These are phyloP conservation scores for Paspalum notatum DNA, from an alignment of 176 grass and related monocot species.

Conservation along the genomic window DNA sequence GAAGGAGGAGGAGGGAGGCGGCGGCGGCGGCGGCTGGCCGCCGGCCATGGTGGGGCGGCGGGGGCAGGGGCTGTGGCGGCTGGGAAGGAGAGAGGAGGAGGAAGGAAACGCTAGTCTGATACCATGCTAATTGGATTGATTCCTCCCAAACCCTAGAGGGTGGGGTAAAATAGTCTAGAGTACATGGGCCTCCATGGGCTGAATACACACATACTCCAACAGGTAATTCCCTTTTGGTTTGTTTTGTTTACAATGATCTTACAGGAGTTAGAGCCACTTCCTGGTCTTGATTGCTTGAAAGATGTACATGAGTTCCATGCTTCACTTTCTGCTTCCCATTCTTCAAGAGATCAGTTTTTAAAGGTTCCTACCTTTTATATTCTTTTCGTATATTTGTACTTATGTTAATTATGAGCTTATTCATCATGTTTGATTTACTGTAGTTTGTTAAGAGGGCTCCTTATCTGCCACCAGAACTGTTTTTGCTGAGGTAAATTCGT, in stretches of 20 bases:
- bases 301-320: slow-evolving; percentile 72
- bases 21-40: too few relatives aligned
- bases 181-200: too few relatives aligned
- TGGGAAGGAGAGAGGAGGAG: too few relatives aligned
- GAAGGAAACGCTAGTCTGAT: too few relatives aligned
- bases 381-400: background rate
- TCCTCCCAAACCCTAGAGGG: too few relatives aligned
- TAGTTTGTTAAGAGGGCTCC: slow-evolving; percentile 87
- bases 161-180: too few relatives aligned
- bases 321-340: slow-evolving; percentile 64
- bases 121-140: too few relatives aligned
- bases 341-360: slow-evolving; percentile 83
- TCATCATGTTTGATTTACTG: slow-evolving; percentile 40
- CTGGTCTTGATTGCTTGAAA: slow-evolving; percentile 81
- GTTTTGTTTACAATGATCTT: slow-evolving; percentile 43
- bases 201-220: too few relatives aligned
- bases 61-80: too few relatives aligned
- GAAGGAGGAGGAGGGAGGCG: too few relatives aligned
- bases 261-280: slow-evolving; percentile 90
- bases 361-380: slow-evolving; percentile 58
- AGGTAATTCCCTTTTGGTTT: slow-evolving; percentile 22
- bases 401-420: slow-evolving; percentile 37
- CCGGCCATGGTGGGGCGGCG: too few relatives aligned
- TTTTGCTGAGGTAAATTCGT: slow-evolving; percentile 69
- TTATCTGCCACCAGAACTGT: slow-evolving; percentile 72